Conservation (phyloP, 2,329 filamentous ascomycete genomes). For the Paraconiothyrium sp. region DNA sequence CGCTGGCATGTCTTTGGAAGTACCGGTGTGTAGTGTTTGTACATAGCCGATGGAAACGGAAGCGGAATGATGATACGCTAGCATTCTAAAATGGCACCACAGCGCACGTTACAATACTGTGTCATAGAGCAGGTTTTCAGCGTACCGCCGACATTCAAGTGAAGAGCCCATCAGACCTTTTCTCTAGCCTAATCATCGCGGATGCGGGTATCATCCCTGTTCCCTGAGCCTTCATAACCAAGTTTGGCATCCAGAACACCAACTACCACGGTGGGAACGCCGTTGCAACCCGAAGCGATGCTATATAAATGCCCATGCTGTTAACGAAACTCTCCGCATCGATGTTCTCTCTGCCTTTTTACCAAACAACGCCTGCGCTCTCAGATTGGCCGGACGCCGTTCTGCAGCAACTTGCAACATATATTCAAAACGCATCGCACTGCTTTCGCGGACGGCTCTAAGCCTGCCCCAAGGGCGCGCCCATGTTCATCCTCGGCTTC, state of each 20-base stretch:
- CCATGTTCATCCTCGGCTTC: conserved; percentile 47
- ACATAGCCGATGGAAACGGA: neutral
- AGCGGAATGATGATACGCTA: neutral
- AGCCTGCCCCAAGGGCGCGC: conserved; percentile 44
- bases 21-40: neutral
- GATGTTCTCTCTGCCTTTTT: neutral
- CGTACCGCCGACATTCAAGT: neutral
- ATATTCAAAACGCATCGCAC: neutral
- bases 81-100: too few species aligned
- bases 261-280: too few species aligned
- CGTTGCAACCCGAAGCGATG: neutral
- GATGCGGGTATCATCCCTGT: neutral
- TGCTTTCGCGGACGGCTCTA: conserved; percentile 15
- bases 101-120: neutral
- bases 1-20: neutral
- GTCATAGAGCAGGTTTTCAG: too few species aligned
- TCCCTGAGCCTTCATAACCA: neutral
- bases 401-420: too few species aligned
- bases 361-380: neutral
- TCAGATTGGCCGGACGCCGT: too few species aligned
- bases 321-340: neutral
- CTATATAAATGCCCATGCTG: neutral
- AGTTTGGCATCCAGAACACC: neutral
- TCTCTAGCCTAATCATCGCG: neutral
- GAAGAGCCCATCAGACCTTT: neutral